phyloP scores from a whole-genome alignment of 371 early-diverging fungal genomes.

The Mucor plumbeus region DNA sequence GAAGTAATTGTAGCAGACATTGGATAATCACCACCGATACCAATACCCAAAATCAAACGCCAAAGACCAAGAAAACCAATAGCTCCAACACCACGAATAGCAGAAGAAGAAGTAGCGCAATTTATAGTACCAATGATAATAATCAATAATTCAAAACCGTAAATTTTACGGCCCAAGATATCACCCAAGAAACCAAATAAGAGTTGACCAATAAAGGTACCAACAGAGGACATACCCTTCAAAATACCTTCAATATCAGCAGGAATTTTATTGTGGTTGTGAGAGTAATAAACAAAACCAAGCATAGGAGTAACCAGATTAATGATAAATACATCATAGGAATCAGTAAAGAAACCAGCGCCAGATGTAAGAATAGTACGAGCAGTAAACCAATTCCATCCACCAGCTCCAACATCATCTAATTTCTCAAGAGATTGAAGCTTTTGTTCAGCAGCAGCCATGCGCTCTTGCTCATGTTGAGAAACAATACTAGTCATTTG shows the following conservation, averaged over 20 bases:
- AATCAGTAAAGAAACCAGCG: slow-evolving; percentile 88
- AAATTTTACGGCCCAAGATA: slow-evolving; percentile 83
- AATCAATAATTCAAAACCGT: slow-evolving; percentile 86
- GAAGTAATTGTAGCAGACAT: slow-evolving; percentile 86
- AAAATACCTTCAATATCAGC: slow-evolving; percentile 71
- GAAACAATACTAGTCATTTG: slow-evolving; percentile 25
- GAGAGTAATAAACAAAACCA: slow-evolving; percentile 73
- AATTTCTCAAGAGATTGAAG: slow-evolving; percentile 45
- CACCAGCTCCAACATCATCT: slow-evolving; percentile 37
- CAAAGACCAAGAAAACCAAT: slow-evolving; percentile 79
- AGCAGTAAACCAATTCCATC: slow-evolving; percentile 77
- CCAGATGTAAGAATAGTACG: slow-evolving; percentile 85
- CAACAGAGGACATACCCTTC: slow-evolving; percentile 83
- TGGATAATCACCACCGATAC: slow-evolving; percentile 89
- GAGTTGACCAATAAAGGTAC: slow-evolving; percentile 88
- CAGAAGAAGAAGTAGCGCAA: slow-evolving; percentile 74
- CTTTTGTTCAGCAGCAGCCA: slow-evolving; percentile 40
- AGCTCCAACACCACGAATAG: slow-evolving; percentile 71
- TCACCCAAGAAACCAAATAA: slow-evolving; percentile 87
- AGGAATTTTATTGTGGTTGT: slow-evolving; percentile 61
- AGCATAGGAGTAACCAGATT: slow-evolving; percentile 82
- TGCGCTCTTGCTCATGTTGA: slow-evolving; percentile 32
- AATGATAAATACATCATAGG: slow-evolving; percentile 89
- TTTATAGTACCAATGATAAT: slow-evolving; percentile 80
- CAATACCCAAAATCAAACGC: slow-evolving; percentile 85